A percentile compares a stretch with the other conserved stretches of the same genome.
These are phyloP conservation scores for Populus euphratica DNA, from an alignment of 345 rosid species.

Conservation along the genomic window DNA sequence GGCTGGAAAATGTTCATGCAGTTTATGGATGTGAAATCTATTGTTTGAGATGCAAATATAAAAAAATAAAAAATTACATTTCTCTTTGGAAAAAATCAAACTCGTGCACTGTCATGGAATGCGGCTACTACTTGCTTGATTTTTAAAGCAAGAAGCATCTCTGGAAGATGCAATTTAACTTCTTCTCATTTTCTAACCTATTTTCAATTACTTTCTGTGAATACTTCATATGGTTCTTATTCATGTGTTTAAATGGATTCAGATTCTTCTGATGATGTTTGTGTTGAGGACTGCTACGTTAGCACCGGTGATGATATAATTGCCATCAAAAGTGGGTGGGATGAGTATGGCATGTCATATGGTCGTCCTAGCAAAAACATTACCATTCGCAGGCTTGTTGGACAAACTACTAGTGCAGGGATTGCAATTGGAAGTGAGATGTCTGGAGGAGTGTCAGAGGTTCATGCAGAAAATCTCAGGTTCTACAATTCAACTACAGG, in stretches of 20 bases:
- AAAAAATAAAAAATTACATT: not conserved
- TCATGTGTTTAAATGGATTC: conserved; percentile 26
- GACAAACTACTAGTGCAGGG: conserved; percentile 77
- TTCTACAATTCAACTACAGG: conserved; percentile 62
- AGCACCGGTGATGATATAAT: conserved; percentile 92
- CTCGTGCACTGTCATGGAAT: not conserved
- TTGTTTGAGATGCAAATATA: conserved; percentile 6
- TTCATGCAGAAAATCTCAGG: conserved; percentile 55
- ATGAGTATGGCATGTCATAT: conserved; percentile 80
- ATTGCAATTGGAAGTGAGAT: conserved; percentile 93
- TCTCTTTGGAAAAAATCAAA: not conserved
- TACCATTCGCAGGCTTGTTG: conserved; percentile 56
- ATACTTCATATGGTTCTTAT: not conserved
- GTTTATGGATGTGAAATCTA: not conserved
- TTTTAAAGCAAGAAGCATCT: not conserved
- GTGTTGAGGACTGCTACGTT: conserved; percentile 85
- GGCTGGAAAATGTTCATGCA: conserved; percentile 2
- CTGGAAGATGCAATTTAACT: not conserved
- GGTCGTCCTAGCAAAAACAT: conserved; percentile 78
- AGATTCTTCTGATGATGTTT: conserved; percentile 85
- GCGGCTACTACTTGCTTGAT: not conserved
- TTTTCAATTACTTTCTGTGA: not conserved
- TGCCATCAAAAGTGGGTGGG: conserved; percentile 97
- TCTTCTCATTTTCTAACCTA: not conserved
- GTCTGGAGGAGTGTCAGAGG: conserved; percentile 95